Evolutionary conservation across 441 rosid species (phyloP), one percentile per base, ranked within the genome.

Genomic region (Syzygium syzygioides): DNA sequence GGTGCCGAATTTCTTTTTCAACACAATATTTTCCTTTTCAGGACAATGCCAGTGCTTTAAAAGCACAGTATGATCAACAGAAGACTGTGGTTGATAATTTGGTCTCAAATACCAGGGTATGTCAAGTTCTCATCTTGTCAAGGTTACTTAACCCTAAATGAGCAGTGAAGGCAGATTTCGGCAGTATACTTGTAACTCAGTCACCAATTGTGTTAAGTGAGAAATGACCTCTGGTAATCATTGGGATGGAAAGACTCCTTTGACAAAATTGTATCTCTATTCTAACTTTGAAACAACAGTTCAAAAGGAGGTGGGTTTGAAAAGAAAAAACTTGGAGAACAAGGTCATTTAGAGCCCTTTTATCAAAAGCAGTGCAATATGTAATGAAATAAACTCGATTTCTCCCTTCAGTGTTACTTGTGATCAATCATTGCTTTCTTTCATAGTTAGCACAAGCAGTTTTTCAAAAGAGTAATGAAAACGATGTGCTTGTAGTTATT

Each of bases 51-150:
- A 92, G 56, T 91, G 87, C 97, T 90, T 91, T 98, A 93, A 97
- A 95, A 95, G 92, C 95, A 89, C 99, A 97, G 91, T 96, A 93
- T 60, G 99, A 96, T 92, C 99, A 98, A 85, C 99, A 98, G 88
- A 96, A 93, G 92, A 90, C 87, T 89, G 98, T 97, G 90, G 99
- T 96, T 86, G 96, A 97, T 57, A 98, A 94, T 94, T 98, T 98
- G 89, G 96, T 97, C 89, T 95, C 99, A 76, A 98, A 98, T 93
- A 98, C 99, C 76, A 94, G 95, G 98, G 99, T 97, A 93, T 88
- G 91, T 56, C 86, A 55, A 13, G 76, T 76, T 59, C 57, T 50
- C 86, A 62, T 59, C 89, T 54, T 85, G 60, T 86, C 76, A 8
- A 2, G 86, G n/a, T 86, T 50, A 32, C 87, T 48, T 87, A 2